Evolutionary conservation across 2,329 filamentous ascomycete species (phyloP).

Genomic region (Curvularia verruculosa): DNA sequence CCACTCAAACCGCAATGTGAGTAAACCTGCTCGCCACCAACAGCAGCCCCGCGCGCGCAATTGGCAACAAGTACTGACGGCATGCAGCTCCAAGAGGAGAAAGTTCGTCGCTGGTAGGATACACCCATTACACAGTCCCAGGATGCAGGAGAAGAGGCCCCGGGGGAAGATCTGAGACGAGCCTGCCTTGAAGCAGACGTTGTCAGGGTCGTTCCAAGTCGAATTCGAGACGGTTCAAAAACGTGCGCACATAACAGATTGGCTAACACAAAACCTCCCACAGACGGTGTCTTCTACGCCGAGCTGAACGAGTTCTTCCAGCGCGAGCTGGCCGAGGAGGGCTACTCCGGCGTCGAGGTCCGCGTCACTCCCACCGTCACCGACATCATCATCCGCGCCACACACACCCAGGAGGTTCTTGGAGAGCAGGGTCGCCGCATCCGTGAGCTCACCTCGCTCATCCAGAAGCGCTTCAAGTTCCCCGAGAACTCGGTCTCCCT

Average conservation of each 20-base stretch:
- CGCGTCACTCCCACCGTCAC: slow-evolving; percentile 99
- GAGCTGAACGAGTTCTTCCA: slow-evolving; percentile 99
- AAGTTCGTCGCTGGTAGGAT: slow-evolving; percentile 63
- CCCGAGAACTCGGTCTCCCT: slow-evolving; percentile 99
- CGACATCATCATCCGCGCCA: slow-evolving; percentile 99
- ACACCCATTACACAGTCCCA: slow-evolving; percentile 24
- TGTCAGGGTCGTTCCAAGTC: background rate
- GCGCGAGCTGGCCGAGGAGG: slow-evolving; percentile 99
- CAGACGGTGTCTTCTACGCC: slow-evolving; percentile 99
- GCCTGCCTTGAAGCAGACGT: background rate
- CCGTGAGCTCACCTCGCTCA: slow-evolving; percentile 99
- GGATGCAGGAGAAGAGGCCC: slow-evolving; percentile 7
- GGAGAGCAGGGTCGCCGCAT: slow-evolving; percentile 99
- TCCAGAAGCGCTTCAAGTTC: slow-evolving; percentile 99
- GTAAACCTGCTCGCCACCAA: slow-evolving; percentile 23
- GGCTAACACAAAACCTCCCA: slow-evolving; percentile 32
- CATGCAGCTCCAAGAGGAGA: slow-evolving; percentile 81
- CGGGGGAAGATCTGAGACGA: background rate
- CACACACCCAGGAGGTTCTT: slow-evolving; percentile 99
- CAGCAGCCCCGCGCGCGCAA: slow-evolving; percentile 11
- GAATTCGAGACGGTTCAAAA: slow-evolving; percentile 11
- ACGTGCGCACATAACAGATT: slow-evolving; percentile 23
- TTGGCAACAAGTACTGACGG: slow-evolving; percentile 32
- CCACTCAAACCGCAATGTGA: slow-evolving; percentile 51
- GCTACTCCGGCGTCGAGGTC: slow-evolving; percentile 99